Evolutionary conservation across 2,329 filamentous ascomycete genomes (phyloP).

Genomic region (Pyricularia sp.): DNA sequence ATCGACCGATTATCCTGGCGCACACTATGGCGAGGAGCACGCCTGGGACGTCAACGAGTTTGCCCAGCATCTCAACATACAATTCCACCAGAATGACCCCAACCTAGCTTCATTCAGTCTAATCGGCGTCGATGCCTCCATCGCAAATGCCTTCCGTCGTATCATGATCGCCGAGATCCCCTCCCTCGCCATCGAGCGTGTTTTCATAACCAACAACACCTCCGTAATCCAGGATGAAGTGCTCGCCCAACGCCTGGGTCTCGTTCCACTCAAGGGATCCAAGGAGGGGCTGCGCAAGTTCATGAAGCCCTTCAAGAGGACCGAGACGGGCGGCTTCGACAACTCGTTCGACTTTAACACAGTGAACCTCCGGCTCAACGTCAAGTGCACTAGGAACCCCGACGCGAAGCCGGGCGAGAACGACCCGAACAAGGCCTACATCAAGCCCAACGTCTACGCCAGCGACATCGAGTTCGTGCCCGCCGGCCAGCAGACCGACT

Average conservation of each 20-base stretch:
- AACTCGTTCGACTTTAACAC: conserved; percentile 76
- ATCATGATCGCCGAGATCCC: conserved; percentile 93
- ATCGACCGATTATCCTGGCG: conserved; percentile 85
- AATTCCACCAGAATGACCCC: conserved; percentile 76
- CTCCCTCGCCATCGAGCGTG: conserved; percentile 85
- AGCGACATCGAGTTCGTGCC: conserved; percentile 68
- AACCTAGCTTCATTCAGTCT: conserved; percentile 82
- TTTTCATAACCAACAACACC: conserved; percentile 93
- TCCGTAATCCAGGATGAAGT: conserved; percentile 98
- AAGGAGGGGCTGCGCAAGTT: conserved; percentile 66
- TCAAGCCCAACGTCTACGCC: conserved; percentile 77
- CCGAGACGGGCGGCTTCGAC: conserved; percentile 23
- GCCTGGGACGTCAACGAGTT: conserved; percentile 37
- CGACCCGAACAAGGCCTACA: conserved; percentile 77
- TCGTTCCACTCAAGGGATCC: conserved; percentile 80
- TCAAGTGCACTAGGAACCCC: conserved; percentile 72
- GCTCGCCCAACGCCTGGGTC: conserved; percentile 77
- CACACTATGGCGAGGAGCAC: conserved; percentile 77
- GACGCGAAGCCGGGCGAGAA: conserved; percentile 62
- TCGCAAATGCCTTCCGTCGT: conserved; percentile 95
- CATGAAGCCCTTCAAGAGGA: conserved; percentile 61
- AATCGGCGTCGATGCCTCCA: conserved; percentile 80
- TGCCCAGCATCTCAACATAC: conserved; percentile 36
- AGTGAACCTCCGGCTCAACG: conserved; percentile 64
- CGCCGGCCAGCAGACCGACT: conserved; percentile 60